Evolutionary conservation across 352 stramenopile genomes (phyloP).

Genomic region (Phytophthora agathidicida): DNA sequence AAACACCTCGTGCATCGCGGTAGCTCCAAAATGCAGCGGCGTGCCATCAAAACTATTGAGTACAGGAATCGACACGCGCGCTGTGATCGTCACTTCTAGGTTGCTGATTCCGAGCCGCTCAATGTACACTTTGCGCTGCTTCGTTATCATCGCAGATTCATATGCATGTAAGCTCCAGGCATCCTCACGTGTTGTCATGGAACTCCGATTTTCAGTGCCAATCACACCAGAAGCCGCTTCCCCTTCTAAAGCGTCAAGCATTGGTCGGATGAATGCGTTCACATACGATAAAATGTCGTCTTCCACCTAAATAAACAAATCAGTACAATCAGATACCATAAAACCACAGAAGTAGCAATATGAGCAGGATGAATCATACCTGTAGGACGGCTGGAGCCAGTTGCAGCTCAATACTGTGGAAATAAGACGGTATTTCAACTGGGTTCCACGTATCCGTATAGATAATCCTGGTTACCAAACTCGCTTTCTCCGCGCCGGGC

Average conservation of each 20-base stretch:
- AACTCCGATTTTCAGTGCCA: not conserved
- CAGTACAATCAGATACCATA: not conserved
- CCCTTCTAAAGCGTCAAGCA: slow-evolving; percentile 45
- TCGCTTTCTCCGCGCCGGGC: slow-evolving; percentile 24
- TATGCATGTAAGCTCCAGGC: slow-evolving; percentile 29
- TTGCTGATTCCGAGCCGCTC: slow-evolving; percentile 60
- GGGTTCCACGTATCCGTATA: slow-evolving; percentile 61
- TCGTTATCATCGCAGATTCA: slow-evolving; percentile 34
- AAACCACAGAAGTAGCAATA: not conserved
- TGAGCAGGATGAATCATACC: slow-evolving; percentile 41
- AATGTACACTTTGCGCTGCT: slow-evolving; percentile 68
- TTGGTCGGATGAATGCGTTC: slow-evolving; percentile 49
- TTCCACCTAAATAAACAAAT: slow-evolving; percentile 47
- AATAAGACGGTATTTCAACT: slow-evolving; percentile 58
- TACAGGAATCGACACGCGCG: slow-evolving; percentile 76
- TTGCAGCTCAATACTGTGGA: slow-evolving; percentile 69
- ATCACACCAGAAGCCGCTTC: slow-evolving; percentile 2
- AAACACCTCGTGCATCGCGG: slow-evolving; percentile 74
- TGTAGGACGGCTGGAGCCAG: slow-evolving; percentile 66
- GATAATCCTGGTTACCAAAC: slow-evolving; percentile 57
- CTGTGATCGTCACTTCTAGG: slow-evolving; percentile 73
- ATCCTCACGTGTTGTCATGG: not conserved
- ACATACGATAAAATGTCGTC: slow-evolving; percentile 58
- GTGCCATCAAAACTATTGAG: slow-evolving; percentile 86
- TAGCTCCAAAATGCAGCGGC: slow-evolving; percentile 61